Evolutionary conservation across 1,284 basidiomycete species (phyloP).

Genomic region (Heterobasidion annosum): DNA sequence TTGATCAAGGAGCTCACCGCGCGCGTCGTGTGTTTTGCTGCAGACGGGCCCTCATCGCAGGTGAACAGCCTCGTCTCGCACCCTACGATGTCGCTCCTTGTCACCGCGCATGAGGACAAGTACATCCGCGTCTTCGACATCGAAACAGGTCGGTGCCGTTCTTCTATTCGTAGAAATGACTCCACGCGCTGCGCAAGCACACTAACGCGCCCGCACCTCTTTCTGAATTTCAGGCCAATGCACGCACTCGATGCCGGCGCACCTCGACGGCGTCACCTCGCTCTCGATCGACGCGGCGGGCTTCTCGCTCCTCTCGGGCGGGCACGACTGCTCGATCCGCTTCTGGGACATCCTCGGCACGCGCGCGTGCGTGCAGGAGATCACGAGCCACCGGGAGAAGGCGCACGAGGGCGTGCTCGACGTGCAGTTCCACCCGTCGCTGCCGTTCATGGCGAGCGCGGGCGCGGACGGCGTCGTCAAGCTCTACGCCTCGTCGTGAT

Average conservation of each 20-base stretch:
- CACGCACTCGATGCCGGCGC: conserved; percentile 84
- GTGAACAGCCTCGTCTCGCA: conserved; percentile 89
- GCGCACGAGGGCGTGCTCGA: conserved; percentile 86
- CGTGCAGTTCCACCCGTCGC: conserved; percentile 76
- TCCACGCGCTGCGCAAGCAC: no score
- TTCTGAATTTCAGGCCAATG: conserved; percentile 50
- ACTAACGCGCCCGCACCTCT: background rate
- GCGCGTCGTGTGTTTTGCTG: background rate
- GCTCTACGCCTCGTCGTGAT: conserved; percentile 74
- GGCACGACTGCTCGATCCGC: conserved; percentile 89
- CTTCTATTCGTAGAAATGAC: no score
- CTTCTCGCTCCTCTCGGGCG: conserved; percentile 82
- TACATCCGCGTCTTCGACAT: conserved; percentile 88
- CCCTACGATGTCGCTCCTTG: conserved; percentile 82
- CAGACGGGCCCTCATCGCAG: conserved; percentile 43
- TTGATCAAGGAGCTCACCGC: background rate
- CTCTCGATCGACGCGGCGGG: conserved; percentile 84
- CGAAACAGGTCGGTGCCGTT: conserved; percentile 50
- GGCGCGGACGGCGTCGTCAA: conserved; percentile 95
- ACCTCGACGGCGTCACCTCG: conserved; percentile 87
- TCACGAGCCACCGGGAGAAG: conserved; percentile 81
- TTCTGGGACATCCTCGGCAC: conserved; percentile 92
- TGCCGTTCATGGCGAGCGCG: conserved; percentile 86
- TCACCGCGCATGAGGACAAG: conserved; percentile 92
- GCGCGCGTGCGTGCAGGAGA: conserved; percentile 82